These are phyloP conservation scores for Hymenoscyphus infarciens DNA, from an alignment of 2,329 filamentous ascomycete species.

Conservation along the genomic window DNA sequence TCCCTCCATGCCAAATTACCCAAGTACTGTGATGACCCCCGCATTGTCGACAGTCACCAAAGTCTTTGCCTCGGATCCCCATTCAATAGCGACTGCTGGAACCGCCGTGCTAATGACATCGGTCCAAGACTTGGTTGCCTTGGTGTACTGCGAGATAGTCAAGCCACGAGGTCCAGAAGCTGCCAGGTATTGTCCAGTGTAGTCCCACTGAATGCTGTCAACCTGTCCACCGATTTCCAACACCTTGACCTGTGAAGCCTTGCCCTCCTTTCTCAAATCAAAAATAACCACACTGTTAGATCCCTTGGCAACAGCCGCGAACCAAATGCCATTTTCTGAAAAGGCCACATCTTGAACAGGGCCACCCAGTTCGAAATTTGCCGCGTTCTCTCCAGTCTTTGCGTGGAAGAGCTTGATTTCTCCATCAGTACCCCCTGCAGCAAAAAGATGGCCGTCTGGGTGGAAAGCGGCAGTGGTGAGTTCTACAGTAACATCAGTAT, in stretches of 20 bases:
- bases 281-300: slow-evolving; percentile 81
- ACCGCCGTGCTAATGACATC: slow-evolving; percentile 77
- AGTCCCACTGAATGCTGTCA: slow-evolving; percentile 81
- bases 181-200: slow-evolving; percentile 88
- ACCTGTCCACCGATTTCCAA: slow-evolving; percentile 80
- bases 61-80: slow-evolving; percentile 72
- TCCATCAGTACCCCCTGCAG: slow-evolving; percentile 73
- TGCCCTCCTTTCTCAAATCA: slow-evolving; percentile 88
- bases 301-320: slow-evolving; percentile 76
- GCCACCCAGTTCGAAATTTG: slow-evolving; percentile 65
- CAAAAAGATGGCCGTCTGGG: slow-evolving; percentile 92
- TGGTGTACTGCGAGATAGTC: slow-evolving; percentile 85
- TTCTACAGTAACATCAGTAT: slow-evolving; percentile 27
- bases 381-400: slow-evolving; percentile 72
- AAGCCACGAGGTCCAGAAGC: slow-evolving; percentile 76
- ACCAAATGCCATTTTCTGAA: slow-evolving; percentile 96
- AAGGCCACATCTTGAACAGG: slow-evolving; percentile 77
- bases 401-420: slow-evolving; percentile 88
- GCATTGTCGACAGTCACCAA: slow-evolving; percentile 72
- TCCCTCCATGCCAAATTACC: slow-evolving; percentile 40
- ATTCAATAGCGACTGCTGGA: slow-evolving; percentile 68
- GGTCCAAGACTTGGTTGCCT: slow-evolving; percentile 82
- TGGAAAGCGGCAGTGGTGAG: slow-evolving; percentile 77
- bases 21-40: slow-evolving; percentile 71
- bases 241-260: slow-evolving; percentile 75